A percentile compares a stretch with the other conserved stretches of the same genome.
phyloP scores from a whole-genome alignment of 2,329 filamentous ascomycete genomes.

The Ophiocordyceps camponoti-leonardi region DNA sequence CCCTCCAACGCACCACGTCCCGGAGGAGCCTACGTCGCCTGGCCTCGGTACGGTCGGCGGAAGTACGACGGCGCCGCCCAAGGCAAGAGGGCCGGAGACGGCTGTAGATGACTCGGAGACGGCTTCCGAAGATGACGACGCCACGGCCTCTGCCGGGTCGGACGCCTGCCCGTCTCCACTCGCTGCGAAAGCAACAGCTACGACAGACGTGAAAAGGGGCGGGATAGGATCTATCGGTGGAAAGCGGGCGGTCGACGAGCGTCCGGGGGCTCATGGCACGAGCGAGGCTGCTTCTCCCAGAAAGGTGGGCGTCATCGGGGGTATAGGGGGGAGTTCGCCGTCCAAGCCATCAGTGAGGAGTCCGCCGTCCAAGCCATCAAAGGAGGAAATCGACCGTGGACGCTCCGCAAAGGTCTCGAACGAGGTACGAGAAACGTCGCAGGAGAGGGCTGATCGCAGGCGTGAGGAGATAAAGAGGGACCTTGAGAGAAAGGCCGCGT shows the following conservation, averaged over 20 bases:
- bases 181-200: constrained; percentile 4
- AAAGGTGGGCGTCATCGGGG: constrained; percentile 19
- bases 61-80: constrained; percentile 12
- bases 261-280: background rate
- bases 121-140: constrained; percentile 22
- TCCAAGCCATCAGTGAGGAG: background rate
- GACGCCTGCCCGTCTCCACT: constrained; percentile 7
- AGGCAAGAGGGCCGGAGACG: constrained; percentile 2
- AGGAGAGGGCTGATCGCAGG: constrained; percentile 29
- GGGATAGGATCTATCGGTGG: constrained; percentile 25
- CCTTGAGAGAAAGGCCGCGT: constrained; percentile 28
- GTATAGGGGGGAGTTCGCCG: constrained; percentile 4
- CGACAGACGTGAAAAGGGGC: constrained; percentile 8
- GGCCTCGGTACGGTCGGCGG: constrained; percentile 19
- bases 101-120: constrained; percentile 19
- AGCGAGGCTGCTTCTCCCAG: constrained; percentile 1
- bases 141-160: constrained; percentile 8
- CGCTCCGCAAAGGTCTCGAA: constrained; percentile 7
- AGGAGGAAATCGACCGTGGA: constrained; percentile 7
- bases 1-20: constrained; percentile 4
- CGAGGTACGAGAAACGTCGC: constrained; percentile 23
- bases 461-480: constrained; percentile 33
- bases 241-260: constrained; percentile 4
- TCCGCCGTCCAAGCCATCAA: no score
- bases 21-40: constrained; percentile 4